Base-by-base conservation (phyloP, 345 rosid species). In the Ceriops decandra region DNA sequence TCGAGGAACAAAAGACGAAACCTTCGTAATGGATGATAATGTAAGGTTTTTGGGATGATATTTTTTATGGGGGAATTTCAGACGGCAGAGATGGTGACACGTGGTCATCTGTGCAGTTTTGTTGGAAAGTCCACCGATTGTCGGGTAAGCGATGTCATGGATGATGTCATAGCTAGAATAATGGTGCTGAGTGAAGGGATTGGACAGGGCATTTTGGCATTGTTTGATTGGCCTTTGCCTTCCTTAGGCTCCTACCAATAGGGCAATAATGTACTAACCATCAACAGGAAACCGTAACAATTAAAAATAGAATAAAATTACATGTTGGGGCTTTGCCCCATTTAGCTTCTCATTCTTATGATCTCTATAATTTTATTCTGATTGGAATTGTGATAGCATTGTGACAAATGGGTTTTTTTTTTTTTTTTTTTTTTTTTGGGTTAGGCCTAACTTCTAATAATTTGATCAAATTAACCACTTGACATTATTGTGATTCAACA, bases 141-240 rank as follows among this genome's bases (percentile, higher is more conserved):
- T 85, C 82, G 87, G 86, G 85, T 38, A 57, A 69, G 62, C 88
- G 95, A 83, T 70, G 86, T 81, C 84, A 78, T 67, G 87, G 36
- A 62, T 92, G 96, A 78, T 72, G 85, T 66, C 72, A 74, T 47
- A 11, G 56, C 63, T 64, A 20, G 63, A 70, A 86, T 85, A 75
- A 82, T 83, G 75, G 75, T 67, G 83, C 49, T 13, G 17, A 3
- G 66, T 63, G 70, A 71, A 68, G 82, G 72, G 72, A 81, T 76
- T 81, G 85, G 83, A 76, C 86, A 64, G 27, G 57, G 62, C 83
- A 66, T 72, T 64, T 77, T 81, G 81, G 76, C 75, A 32, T 54
- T 64, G 66, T 61, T 68, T 74, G 56, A 64, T 68, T 68, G 24
- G 35, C 47, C 57, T 42, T 46, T 62, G 51, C 13, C 53, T 77